Conservation (phyloP, 2,329 filamentous ascomycete species). For the Fragosphaeria purpurea region DNA sequence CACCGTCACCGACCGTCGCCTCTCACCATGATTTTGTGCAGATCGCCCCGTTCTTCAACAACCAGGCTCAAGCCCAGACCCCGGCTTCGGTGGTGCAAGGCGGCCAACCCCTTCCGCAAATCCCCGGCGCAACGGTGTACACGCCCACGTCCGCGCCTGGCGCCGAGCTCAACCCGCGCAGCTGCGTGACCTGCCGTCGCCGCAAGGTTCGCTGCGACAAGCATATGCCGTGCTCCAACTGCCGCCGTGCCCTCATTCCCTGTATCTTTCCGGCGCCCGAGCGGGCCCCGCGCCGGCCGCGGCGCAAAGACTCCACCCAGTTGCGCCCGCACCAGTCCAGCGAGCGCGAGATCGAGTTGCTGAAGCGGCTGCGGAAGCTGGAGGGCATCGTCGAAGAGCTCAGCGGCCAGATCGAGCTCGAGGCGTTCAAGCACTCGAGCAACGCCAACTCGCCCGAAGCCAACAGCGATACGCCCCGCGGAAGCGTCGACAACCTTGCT, state of each 20-base stretch:
- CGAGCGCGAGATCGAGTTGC: slow-evolving; percentile 56
- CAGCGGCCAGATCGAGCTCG: slow-evolving; percentile 53
- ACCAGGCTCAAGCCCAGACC: slow-evolving; percentile 2
- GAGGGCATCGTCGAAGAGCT: slow-evolving; percentile 67
- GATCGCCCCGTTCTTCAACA: neutral
- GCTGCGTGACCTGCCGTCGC: slow-evolving; percentile 40
- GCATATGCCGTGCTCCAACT: slow-evolving; percentile 45
- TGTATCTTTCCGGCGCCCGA: slow-evolving; percentile 41
- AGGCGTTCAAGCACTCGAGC: slow-evolving; percentile 29
- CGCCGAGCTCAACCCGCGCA: slow-evolving; percentile 28
- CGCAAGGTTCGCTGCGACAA: slow-evolving; percentile 52
- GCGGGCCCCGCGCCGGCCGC: slow-evolving; percentile 43
- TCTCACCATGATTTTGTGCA: slow-evolving; percentile 1
- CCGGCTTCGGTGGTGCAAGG: slow-evolving; percentile 2
- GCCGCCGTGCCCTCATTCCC: slow-evolving; percentile 39
- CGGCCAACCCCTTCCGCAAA: slow-evolving; percentile 13
- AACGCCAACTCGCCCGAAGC: slow-evolving; percentile 29
- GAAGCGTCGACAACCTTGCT: slow-evolving; percentile 4
- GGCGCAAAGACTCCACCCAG: slow-evolving; percentile 49
- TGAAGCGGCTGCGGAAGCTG: slow-evolving; percentile 61
- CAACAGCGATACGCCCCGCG: neutral
- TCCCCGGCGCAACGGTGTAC: slow-evolving; percentile 19
- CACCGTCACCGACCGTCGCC: slow-evolving; percentile 3
- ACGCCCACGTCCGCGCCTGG: slow-evolving; percentile 16
- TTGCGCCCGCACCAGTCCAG: slow-evolving; percentile 42